Conservation (phyloP, 192 early-diverging fungal species). For the Gonapodya sp. region DNA sequence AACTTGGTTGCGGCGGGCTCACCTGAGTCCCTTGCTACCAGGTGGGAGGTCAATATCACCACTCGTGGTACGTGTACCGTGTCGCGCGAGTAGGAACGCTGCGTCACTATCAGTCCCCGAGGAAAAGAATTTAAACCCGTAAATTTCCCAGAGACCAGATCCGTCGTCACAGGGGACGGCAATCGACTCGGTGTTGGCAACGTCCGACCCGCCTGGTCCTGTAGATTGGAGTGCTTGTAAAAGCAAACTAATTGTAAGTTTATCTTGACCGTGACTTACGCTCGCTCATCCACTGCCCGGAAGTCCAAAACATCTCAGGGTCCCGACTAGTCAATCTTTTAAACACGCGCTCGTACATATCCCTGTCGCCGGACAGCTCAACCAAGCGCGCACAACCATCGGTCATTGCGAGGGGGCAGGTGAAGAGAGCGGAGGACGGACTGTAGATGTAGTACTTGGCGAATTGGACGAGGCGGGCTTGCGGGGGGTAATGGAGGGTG, state of each 20-base stretch:
- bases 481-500: no score
- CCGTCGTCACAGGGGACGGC: conserved; percentile 27
- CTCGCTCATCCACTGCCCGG: conserved; percentile 73
- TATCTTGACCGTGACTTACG: conserved; percentile 11
- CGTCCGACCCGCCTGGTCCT: conserved; percentile 7
- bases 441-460: conserved; percentile 53
- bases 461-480: conserved; percentile 53
- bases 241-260: not conserved
- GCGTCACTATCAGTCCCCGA: conserved; percentile 61
- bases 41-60: conserved; percentile 10
- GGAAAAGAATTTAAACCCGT: conserved; percentile 68
- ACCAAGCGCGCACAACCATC: conserved; percentile 56
- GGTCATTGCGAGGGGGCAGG: conserved; percentile 72
- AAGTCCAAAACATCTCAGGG: conserved; percentile 50
- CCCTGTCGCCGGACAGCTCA: conserved; percentile 39
- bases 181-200: conserved; percentile 39
- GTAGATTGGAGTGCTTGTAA: not conserved
- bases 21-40: not conserved
- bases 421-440: conserved; percentile 39
- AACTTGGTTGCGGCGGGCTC: no score
- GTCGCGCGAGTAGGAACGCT: conserved; percentile 54
- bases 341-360: conserved; percentile 37
- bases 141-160: conserved; percentile 29
- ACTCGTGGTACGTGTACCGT: conserved; percentile 27
- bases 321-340: conserved; percentile 28